Evolutionary conservation across 345 rosid species (phyloP).

Genomic region (rapeseed (Brassica napus)): Da-Ae NC_063436.1:22084501-22085000

Average conservation of each 20-base stretch:
- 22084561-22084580: constrained; percentile 97
- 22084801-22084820: constrained; percentile 59
- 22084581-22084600: constrained; percentile 79
- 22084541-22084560: constrained; percentile 14
- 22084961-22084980: not conserved
- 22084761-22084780: constrained; percentile 51
- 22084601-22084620: constrained; percentile 80
- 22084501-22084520: not conserved
- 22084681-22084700: not conserved
- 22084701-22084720: not conserved
- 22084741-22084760: not conserved
- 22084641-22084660: constrained; percentile 53
- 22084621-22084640: constrained; percentile 70
- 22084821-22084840: constrained; percentile 93
- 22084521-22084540: not conserved
- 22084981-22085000: constrained; percentile 48
- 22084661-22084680: not conserved
- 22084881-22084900: constrained; percentile 90
- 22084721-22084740: not conserved
- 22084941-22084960: not conserved
- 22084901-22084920: constrained; percentile 78
- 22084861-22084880: constrained; percentile 83
- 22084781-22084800: constrained; percentile 67
- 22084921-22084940: not conserved
- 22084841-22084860: constrained; percentile 93